These are phyloP conservation scores for Pisolithus sp. DNA, from an alignment of 768 basidiomycete genomes.

Conservation along the genomic window DNA sequence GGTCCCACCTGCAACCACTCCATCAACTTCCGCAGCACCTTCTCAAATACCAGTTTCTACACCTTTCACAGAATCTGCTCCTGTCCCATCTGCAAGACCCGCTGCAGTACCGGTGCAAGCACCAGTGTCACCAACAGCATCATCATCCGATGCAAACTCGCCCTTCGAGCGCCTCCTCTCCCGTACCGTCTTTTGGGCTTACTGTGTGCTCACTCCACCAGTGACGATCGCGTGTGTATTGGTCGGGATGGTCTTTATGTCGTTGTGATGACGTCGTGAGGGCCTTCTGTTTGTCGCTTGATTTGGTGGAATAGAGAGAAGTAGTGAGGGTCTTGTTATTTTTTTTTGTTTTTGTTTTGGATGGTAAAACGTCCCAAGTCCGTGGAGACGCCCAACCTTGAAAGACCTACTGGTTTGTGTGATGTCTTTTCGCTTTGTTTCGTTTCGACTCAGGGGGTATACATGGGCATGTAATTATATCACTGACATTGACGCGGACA, in stretches of 20 bases:
- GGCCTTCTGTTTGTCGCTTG: not conserved
- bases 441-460: no score
- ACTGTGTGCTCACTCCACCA: constrained; percentile 83
- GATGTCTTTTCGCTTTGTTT: no score
- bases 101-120: not conserved
- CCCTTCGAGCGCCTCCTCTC: constrained; percentile 83
- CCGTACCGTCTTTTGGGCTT: constrained; percentile 90
- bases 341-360: no score
- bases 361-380: no score
- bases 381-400: no score
- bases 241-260: constrained; percentile 58
- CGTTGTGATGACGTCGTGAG: constrained; percentile 29
- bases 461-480: no score
- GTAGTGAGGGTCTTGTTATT: no score
- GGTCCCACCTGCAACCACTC: no score
- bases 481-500: no score
- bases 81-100: not conserved
- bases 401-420: no score
- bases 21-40: not conserved
- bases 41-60: not conserved
- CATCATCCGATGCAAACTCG: constrained; percentile 1
- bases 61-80: not conserved
- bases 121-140: not conserved
- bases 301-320: no score
- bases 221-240: constrained; percentile 75